A percentile compares a stretch with the other conserved stretches of the same genome.
Conservation (phyloP, 495 filamentous ascomycete species). For the Xylaria flabelliformis region DNA sequence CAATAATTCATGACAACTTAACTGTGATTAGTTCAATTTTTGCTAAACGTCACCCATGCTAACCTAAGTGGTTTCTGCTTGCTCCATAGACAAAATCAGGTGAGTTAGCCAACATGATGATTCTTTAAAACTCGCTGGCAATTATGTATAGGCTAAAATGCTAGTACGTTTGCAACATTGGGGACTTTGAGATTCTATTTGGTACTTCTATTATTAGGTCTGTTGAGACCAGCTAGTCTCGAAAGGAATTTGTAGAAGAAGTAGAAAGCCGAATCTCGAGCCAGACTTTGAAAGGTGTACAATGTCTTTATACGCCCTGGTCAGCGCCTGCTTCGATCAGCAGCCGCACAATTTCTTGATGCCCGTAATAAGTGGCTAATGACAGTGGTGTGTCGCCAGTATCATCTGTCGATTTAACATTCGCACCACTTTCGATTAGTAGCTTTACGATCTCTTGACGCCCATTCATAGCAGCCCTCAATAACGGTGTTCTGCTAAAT, state of each 20-base stretch:
- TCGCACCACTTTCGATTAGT: not conserved
- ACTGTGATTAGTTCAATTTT: too few species aligned
- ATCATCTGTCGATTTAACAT: too few species aligned
- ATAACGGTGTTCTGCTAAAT: not conserved
- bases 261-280: not conserved
- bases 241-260: not conserved
- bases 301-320: not conserved
- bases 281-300: not conserved
- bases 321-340: not conserved
- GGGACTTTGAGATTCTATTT: too few species aligned
- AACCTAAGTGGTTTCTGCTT: too few species aligned
- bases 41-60: too few species aligned
- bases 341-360: constrained; percentile 2
- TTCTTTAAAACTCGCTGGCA: too few species aligned
- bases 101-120: too few species aligned
- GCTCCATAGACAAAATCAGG: too few species aligned
- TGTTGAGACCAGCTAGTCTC: not conserved
- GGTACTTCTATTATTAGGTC: not conserved
- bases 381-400: not conserved
- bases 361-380: not conserved
- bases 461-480: not conserved
- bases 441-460: not conserved
- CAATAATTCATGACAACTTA: too few species aligned
- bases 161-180: too few species aligned
- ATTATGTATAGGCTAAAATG: too few species aligned